Percentiles rank a stretch among this genome's conserved stretches.
phyloP scores from a whole-genome alignment of 225 moss, liverwort and hornwort genomes.

The Antitrichia curtipendula region DNA sequence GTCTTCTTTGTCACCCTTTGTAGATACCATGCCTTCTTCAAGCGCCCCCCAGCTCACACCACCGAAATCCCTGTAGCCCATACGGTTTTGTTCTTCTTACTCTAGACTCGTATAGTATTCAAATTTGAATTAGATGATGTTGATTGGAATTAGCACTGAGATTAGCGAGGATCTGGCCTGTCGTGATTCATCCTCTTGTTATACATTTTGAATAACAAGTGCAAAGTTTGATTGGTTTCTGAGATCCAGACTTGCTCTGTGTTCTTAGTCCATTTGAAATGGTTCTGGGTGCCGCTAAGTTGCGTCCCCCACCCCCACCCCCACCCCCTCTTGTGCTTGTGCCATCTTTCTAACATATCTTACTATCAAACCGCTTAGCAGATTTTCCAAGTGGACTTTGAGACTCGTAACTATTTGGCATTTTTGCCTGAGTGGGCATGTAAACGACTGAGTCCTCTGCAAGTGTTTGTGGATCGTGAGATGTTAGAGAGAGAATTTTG shows the following conservation, averaged over 20 bases:
- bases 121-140: slow-evolving; percentile 17
- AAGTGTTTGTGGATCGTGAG: neutral
- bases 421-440: neutral
- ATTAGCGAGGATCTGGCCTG: neutral
- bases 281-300: neutral
- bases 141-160: slow-evolving; percentile 2
- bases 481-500: neutral
- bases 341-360: neutral
- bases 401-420: neutral
- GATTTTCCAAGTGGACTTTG: neutral
- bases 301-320: neutral
- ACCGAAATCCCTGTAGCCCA: slow-evolving; percentile 10
- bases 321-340: neutral
- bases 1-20: slow-evolving; percentile 37
- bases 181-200: slow-evolving; percentile 35
- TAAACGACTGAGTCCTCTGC: neutral
- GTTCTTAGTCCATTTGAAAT: neutral
- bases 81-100: slow-evolving; percentile 3
- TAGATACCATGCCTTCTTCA: slow-evolving; percentile 34
- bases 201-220: slow-evolving; percentile 36
- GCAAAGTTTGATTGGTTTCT: slow-evolving; percentile 7
- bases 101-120: slow-evolving; percentile 7
- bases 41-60: slow-evolving; percentile 23
- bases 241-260: neutral
- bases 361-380: neutral